These are phyloP conservation scores for Ascochyta pisi DNA, from an alignment of 2,329 filamentous ascomycete genomes.

Conservation along the genomic window DNA sequence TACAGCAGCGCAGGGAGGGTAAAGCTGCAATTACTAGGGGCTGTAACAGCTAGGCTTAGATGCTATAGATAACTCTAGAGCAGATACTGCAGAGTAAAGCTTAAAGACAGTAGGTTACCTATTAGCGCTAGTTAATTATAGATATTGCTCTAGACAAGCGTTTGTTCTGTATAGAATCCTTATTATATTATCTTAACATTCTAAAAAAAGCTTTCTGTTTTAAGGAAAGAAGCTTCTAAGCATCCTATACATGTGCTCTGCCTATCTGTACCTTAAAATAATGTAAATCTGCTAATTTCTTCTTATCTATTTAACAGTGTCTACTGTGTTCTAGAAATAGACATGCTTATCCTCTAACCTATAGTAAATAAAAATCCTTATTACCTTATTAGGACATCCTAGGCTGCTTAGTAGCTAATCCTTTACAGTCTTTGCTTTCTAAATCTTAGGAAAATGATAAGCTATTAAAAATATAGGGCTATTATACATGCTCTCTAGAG, in stretches of 20 bases:
- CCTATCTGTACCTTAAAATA: background rate
- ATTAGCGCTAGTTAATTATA: background rate
- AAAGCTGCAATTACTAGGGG: no score
- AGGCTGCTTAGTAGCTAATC: background rate
- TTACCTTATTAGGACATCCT: background rate
- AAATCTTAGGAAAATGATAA: background rate
- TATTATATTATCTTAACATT: background rate
- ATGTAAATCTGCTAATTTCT: background rate
- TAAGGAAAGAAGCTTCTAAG: background rate
- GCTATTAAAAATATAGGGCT: background rate
- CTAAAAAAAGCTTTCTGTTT: background rate
- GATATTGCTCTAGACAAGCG: background rate
- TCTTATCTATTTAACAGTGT: background rate
- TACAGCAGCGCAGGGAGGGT: no score
- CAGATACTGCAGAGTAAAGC: background rate
- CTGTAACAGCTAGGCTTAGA: no score
- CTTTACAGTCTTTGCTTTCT: background rate
- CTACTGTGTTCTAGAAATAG: background rate
- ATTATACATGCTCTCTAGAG: background rate
- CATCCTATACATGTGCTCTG: background rate
- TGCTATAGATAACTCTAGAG: background rate
- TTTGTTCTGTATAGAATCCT: background rate
- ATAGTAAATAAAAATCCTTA: background rate
- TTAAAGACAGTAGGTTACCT: background rate
- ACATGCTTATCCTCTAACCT: background rate